phyloP scores from a whole-genome alignment of 176 grass and related monocot species.

The Oryza longistaminata region DNA sequence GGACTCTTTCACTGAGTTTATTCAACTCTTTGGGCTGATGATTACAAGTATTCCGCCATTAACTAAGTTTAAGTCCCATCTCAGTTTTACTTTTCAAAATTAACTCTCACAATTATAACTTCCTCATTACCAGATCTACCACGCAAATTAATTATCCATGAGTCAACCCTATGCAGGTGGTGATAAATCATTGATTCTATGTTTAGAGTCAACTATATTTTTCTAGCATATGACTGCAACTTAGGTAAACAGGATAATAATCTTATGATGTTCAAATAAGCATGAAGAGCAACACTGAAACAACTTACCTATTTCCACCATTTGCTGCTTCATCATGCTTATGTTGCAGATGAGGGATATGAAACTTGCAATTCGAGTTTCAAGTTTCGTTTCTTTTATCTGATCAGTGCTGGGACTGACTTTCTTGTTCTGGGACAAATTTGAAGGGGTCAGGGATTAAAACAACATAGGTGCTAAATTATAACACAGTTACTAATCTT shows the following conservation, averaged over 20 bases:
- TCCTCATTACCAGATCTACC: neutral
- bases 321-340: conserved; percentile 98
- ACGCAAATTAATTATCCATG: neutral
- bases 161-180: conserved; percentile 4
- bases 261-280: conserved; percentile 11
- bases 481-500: conserved; percentile 41
- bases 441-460: conserved; percentile 32
- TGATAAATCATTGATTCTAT: neutral
- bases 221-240: neutral
- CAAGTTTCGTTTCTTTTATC: conserved; percentile 79
- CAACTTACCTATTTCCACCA: conserved; percentile 95
- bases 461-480: conserved; percentile 24
- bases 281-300: neutral
- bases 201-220: conserved; percentile 1
- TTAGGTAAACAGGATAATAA: conserved; percentile 5
- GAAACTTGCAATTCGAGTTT: conserved; percentile 70
- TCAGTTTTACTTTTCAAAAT: conserved; percentile 1
- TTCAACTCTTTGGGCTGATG: conserved; percentile 15
- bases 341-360: conserved; percentile 93
- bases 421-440: conserved; percentile 37
- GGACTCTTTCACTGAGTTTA: neutral
- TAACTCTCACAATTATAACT: neutral
- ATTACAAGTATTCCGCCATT: neutral
- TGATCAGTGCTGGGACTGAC: conserved; percentile 48
- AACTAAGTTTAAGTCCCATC: neutral